Percentiles rank a stretch among this genome's conserved stretches.
Conservation (phyloP, 2,329 filamentous ascomycete genomes). For the Verticillium nubilum region DNA sequence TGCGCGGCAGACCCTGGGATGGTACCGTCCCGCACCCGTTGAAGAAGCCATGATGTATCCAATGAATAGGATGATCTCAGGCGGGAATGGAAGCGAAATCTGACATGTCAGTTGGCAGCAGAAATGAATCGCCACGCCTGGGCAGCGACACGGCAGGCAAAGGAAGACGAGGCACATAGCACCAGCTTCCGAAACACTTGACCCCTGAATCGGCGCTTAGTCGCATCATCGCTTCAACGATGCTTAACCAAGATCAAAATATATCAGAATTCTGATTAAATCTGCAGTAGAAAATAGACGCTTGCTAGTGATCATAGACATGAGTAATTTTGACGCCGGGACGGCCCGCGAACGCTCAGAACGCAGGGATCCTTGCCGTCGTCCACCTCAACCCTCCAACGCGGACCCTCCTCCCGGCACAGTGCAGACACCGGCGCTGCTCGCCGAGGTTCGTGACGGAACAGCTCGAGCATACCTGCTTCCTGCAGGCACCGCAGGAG, state of each 20-base stretch:
- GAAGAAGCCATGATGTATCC: background rate
- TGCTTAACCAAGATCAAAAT: background rate
- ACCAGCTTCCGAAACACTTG: background rate
- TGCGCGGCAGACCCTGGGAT: background rate
- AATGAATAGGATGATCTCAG: background rate
- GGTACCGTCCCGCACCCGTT: background rate
- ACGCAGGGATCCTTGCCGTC: background rate
- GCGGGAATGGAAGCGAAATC: background rate
- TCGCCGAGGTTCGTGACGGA: slow-evolving; percentile 53
- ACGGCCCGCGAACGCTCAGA: background rate
- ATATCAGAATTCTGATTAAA: background rate
- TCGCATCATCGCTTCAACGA: background rate
- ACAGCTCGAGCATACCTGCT: slow-evolving; percentile 53
- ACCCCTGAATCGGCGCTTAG: background rate
- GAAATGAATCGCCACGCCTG: background rate
- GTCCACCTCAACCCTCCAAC: slow-evolving; percentile 2
- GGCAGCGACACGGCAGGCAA: too few relatives aligned
- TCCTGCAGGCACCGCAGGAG: slow-evolving; percentile 45
- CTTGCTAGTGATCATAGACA: background rate
- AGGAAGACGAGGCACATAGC: background rate
- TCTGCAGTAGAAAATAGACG: background rate
- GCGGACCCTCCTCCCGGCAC: slow-evolving; percentile 33
- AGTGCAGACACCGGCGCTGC: slow-evolving; percentile 46
- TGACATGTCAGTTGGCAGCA: background rate
- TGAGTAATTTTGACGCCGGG: background rate